Conservation (phyloP, 2,329 filamentous ascomycete species). For the Aureobasidium sp. region DNA sequence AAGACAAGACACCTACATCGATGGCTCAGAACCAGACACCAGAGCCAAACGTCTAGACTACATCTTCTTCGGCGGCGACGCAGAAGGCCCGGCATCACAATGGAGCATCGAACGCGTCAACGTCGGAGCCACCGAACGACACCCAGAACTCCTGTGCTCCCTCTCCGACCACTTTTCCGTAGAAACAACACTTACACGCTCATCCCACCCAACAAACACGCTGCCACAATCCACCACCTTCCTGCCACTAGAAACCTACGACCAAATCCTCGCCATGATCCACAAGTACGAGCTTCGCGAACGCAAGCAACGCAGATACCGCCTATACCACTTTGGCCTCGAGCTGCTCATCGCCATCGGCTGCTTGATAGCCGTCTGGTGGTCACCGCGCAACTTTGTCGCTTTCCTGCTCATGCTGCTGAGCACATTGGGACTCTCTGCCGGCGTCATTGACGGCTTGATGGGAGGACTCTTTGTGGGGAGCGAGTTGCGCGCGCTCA, state of each 20-base stretch:
- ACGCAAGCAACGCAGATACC: conserved; percentile 61
- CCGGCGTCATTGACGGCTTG: conserved; percentile 75
- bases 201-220: not conserved
- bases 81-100: conserved; percentile 28
- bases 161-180: conserved; percentile 94
- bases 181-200: conserved; percentile 59
- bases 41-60: conserved; percentile 88
- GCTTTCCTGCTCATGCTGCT: conserved; percentile 74
- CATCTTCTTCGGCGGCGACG: conserved; percentile 63
- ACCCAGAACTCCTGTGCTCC: conserved; percentile 74
- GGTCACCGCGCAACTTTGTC: conserved; percentile 67
- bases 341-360: conserved; percentile 62
- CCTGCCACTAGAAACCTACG: conserved; percentile 41
- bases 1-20: conserved; percentile 57
- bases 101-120: conserved; percentile 67
- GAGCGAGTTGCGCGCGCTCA: conserved; percentile 71
- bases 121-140: conserved; percentile 74
- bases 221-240: not conserved
- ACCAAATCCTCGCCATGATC: conserved; percentile 67
- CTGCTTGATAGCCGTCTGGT: conserved; percentile 80
- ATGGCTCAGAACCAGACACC: conserved; percentile 61
- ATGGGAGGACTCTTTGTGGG: conserved; percentile 83
- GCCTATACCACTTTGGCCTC: conserved; percentile 65
- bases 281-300: conserved; percentile 64
- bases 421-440: conserved; percentile 67